These are phyloP conservation scores for Fusarium praegraminearum DNA, from an alignment of 2,329 filamentous ascomycete genomes.

Conservation along the genomic window DNA sequence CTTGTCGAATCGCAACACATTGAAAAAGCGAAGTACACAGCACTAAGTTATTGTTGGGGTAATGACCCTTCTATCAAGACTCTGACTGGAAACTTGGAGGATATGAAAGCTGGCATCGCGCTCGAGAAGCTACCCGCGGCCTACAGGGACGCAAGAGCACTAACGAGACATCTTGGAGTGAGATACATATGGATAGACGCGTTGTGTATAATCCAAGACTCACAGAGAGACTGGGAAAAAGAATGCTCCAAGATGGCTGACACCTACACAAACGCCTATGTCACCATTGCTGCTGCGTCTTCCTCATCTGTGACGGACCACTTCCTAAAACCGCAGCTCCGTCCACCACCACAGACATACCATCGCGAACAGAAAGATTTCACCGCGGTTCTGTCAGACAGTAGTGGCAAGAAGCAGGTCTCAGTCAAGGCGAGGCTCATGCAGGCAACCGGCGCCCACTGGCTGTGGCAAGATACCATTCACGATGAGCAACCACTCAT, in stretches of 20 bases:
- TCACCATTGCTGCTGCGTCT: slow-evolving; percentile 38
- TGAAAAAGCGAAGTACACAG: slow-evolving; percentile 14
- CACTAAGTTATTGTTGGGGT: slow-evolving; percentile 43
- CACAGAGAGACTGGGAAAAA: slow-evolving; percentile 30
- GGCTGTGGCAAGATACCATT: slow-evolving; percentile 24
- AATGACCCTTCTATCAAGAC: slow-evolving; percentile 13
- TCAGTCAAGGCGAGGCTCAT: slow-evolving; percentile 28
- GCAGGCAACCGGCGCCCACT: slow-evolving; percentile 30
- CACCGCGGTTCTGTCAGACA: background rate
- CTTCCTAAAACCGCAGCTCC: slow-evolving; percentile 20
- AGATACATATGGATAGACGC: slow-evolving; percentile 39
- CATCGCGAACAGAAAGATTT: background rate
- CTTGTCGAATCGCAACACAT: slow-evolving; percentile 7
- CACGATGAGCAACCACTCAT: slow-evolving; percentile 15
- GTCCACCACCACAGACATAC: background rate
- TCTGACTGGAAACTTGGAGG: background rate
- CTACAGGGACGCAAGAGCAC: slow-evolving; percentile 16
- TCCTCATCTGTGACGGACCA: slow-evolving; percentile 24
- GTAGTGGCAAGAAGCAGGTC: background rate
- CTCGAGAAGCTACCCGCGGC: slow-evolving; percentile 24
- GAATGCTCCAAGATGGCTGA: slow-evolving; percentile 35
- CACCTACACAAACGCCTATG: slow-evolving; percentile 29
- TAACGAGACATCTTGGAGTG: slow-evolving; percentile 17
- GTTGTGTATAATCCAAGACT: slow-evolving; percentile 38
- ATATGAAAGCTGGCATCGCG: slow-evolving; percentile 16